Base-by-base conservation (phyloP, 1,284 basidiomycete genomes). In the Cerrena zonata region DNA sequence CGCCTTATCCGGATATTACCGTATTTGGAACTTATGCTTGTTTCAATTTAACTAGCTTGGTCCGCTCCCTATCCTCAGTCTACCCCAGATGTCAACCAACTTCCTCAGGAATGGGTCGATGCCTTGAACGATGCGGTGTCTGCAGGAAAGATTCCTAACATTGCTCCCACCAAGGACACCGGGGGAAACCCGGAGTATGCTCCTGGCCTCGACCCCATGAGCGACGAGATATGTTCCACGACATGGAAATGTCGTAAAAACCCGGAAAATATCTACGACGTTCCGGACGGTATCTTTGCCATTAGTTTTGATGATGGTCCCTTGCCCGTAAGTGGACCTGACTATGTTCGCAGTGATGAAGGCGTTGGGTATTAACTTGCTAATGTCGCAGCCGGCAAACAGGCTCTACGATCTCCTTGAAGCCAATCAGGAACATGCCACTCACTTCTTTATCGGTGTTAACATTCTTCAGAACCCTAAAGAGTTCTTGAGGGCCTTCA, bases 271-370 rank as follows among this genome's bases (percentile, higher is more conserved):
- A 61, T 88, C 47, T 89, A 84, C 84, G 79, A 90, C 57, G 84
- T 80, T 3, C 88, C 87, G 1, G 61, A 73, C 30, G 79, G 80
- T 23, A 63, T 71, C 26, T 69, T 88, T 55, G 84, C 69, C 2
- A 71, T 78, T 45, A 74, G 80, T 48, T 89, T 91, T 62, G 91
- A 93, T 62, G 91, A 93, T 64, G 91, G 91, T 4, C 91, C 91
- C 0, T 72, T 76, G 25, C 68, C 72, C 1, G 82, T 86, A 56
- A 58, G 76, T 65, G 47, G 19, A 24, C 7, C 7, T 34, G 15
- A 56, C 39, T 15, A 50, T 19, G 5, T 47, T 5, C 36, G 24
- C 11, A 10, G 7, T 2, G 38, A 18, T 55, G 62, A 59, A n/a
- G 62, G 68, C 60, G 49, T 52, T 49, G 49, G n/a, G 38, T 44